Conservation (phyloP, 352 stramenopile species). For the Phytophthora pinifolia region DNA sequence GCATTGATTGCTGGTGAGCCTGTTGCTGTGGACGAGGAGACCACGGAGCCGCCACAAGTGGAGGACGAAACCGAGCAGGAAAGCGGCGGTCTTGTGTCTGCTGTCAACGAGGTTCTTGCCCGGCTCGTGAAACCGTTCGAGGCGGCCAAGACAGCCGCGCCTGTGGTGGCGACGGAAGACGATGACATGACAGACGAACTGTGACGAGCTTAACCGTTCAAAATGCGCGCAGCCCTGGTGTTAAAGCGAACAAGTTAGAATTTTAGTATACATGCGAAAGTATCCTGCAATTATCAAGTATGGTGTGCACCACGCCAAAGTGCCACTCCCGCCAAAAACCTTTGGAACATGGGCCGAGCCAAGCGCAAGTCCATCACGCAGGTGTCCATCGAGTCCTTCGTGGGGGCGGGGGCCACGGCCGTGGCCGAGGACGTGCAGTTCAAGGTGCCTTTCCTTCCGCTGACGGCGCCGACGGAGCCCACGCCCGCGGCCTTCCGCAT, state of each 20-base stretch:
- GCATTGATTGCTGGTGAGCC: constrained; percentile 1
- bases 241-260: constrained; percentile 7
- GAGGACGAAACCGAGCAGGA: constrained; percentile 4
- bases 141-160: constrained; percentile 20
- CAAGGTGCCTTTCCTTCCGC: constrained; percentile 83
- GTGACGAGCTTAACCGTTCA: constrained; percentile 7
- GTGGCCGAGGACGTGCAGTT: constrained; percentile 71
- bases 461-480: constrained; percentile 61
- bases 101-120: constrained; percentile 33
- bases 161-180: constrained; percentile 3
- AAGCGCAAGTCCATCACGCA: constrained; percentile 40
- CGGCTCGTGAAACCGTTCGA: constrained; percentile 31
- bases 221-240: too few relatives aligned
- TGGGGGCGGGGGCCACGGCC: constrained; percentile 31
- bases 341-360: constrained; percentile 8
- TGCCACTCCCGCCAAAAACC: constrained; percentile 4
- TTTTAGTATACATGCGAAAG: not conserved
- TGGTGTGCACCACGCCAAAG: not conserved
- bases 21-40: constrained; percentile 4
- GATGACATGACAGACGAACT: constrained; percentile 19
- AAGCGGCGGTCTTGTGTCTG: constrained; percentile 18
- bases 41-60: not conserved
- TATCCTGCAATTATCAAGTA: too few relatives aligned
- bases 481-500: constrained; percentile 60
- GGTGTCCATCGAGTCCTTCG: constrained; percentile 58